Conservation (phyloP, 495 filamentous ascomycete genomes). For the Talaromyces proteolyticus region DNA sequence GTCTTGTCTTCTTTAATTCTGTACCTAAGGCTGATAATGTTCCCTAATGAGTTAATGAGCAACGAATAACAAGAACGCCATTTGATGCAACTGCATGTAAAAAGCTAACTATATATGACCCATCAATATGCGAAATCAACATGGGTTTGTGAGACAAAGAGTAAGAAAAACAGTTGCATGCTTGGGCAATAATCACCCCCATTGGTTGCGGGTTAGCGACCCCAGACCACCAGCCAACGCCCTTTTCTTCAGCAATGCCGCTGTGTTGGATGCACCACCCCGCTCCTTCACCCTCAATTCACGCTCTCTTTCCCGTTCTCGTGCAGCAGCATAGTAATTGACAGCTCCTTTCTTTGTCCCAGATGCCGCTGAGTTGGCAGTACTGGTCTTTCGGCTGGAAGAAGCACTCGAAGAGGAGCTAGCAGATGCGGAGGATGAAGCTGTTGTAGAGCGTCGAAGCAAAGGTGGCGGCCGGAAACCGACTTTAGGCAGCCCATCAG, state of each 20-base stretch:
- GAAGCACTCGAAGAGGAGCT: slow-evolving; percentile 26
- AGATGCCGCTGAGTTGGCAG: slow-evolving; percentile 32
- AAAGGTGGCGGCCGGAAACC: slow-evolving; percentile 71
- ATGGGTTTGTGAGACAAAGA: not conserved
- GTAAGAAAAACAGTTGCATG: not conserved
- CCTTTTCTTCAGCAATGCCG: slow-evolving; percentile 21
- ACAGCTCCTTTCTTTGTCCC: slow-evolving; percentile 71
- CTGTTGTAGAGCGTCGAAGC: slow-evolving; percentile 72
- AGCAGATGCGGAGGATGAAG: slow-evolving; percentile 39
- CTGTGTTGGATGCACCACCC: slow-evolving; percentile 23
- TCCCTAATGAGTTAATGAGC: not conserved
- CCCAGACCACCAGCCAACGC: not conserved
- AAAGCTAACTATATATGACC: no score
- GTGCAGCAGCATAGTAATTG: slow-evolving; percentile 76
- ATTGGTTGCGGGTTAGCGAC: not conserved
- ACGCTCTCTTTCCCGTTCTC: slow-evolving; percentile 62
- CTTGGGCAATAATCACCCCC: not conserved
- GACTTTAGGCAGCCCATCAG: slow-evolving; percentile 23
- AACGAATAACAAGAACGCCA: not conserved
- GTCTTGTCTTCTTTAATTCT: not conserved
- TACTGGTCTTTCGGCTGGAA: slow-evolving; percentile 32
- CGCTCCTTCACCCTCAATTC: slow-evolving; percentile 45
- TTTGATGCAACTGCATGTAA: no score
- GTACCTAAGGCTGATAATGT: not conserved
- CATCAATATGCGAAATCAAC: no score